Evolutionary conservation across 2,329 filamentous ascomycete genomes (phyloP).

Genomic region (Neopestalotiopsis rosae): DNA sequence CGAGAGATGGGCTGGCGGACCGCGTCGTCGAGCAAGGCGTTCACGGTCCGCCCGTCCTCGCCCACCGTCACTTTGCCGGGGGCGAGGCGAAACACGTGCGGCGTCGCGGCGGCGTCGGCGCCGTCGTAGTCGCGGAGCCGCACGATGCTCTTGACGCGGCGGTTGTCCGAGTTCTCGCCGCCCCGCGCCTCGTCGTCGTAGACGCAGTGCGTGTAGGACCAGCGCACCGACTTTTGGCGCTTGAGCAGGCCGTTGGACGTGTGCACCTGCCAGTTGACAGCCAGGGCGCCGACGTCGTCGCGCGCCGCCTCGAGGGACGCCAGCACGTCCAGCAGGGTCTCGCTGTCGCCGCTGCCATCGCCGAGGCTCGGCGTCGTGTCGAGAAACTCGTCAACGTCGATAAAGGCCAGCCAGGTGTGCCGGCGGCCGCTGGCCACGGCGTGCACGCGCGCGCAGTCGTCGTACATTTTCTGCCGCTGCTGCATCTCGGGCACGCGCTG

Average conservation of each 20-base stretch:
- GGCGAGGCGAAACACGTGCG: conserved; percentile 30
- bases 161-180: conserved; percentile 30
- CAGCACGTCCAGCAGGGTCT: conserved; percentile 33
- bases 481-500: conserved; percentile 20
- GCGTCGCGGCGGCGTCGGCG: conserved; percentile 22
- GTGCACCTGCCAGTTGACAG: conserved; percentile 38
- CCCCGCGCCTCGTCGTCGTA: conserved; percentile 25
- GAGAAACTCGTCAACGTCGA: conserved; percentile 40
- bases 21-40: conserved; percentile 19
- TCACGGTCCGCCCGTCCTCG: conserved; percentile 31
- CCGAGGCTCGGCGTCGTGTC: conserved; percentile 24
- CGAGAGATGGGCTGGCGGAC: conserved; percentile 35
- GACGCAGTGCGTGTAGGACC: conserved; percentile 36
- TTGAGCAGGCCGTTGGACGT: conserved; percentile 32
- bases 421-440: conserved; percentile 20
- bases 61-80: conserved; percentile 29
- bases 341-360: conserved; percentile 6
- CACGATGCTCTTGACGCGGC: conserved; percentile 38
- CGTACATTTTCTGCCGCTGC: conserved; percentile 21
- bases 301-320: conserved; percentile 28
- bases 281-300: conserved; percentile 34
- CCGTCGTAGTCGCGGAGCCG: conserved; percentile 30
- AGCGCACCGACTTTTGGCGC: conserved; percentile 29
- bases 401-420: conserved; percentile 39
- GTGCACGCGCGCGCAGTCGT: conserved; percentile 24